Conservation (phyloP, 768 basidiomycete genomes). For the Termitomyces eurrhizus region DNA sequence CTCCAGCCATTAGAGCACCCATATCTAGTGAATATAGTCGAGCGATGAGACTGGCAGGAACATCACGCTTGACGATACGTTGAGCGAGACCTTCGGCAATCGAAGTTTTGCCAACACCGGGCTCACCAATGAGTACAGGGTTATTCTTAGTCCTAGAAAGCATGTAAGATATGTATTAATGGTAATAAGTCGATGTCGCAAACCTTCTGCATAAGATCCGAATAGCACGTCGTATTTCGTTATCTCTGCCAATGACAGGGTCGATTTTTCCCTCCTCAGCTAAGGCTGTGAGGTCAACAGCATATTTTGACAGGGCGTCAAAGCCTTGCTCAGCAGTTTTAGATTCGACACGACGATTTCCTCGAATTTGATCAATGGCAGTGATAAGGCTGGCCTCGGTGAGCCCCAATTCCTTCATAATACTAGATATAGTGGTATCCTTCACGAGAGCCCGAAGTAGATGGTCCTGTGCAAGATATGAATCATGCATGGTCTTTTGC, state of each 20-base stretch:
- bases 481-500: constrained; percentile 84
- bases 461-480: constrained; percentile 92
- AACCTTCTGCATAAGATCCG: constrained; percentile 80
- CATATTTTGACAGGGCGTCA: constrained; percentile 88
- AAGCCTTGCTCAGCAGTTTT: constrained; percentile 89
- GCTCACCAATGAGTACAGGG: constrained; percentile 94
- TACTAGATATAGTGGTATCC: constrained; percentile 57
- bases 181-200: not conserved
- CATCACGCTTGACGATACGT: constrained; percentile 91
- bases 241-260: constrained; percentile 90
- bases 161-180: not conserved
- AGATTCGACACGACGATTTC: constrained; percentile 81
- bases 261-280: constrained; percentile 95
- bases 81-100: constrained; percentile 96
- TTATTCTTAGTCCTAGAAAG: constrained; percentile 84
- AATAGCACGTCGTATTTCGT: constrained; percentile 83
- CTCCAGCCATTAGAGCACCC: constrained; percentile 93
- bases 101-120: constrained; percentile 93
- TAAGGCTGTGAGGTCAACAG: constrained; percentile 78
- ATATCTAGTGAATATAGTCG: constrained; percentile 87
- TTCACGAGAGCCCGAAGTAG: constrained; percentile 81
- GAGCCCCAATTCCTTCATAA: constrained; percentile 76
- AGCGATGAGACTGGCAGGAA: constrained; percentile 68
- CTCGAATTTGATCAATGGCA: constrained; percentile 74
- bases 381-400: constrained; percentile 71